Evolutionary conservation across 2,329 filamentous ascomycete genomes (phyloP), one percentile per base, ranked within the genome.

Genomic region (Trichoderma pleuroti): DNA sequence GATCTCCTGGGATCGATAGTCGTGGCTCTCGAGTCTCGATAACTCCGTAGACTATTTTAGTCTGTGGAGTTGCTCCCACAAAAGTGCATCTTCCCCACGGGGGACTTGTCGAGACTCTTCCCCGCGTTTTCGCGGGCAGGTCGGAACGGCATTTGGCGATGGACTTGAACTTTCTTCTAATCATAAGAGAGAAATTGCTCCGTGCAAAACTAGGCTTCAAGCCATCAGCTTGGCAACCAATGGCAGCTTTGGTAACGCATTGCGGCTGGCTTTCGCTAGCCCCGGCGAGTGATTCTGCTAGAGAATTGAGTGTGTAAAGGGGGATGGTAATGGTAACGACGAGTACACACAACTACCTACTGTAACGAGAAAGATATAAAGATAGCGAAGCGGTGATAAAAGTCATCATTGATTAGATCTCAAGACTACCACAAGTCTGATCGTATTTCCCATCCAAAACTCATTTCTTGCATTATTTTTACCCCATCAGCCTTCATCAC

Each of bases 51-150:
- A 34, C 62, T 24, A 54, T 34, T 52, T 65, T 54, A 65, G 39
- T 28, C 60, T 36, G 11, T 30, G 46, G 46, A 54, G 62, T 54
- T 52, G 5, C 5, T 18, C 46, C 21, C 46, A 24, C 46, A 3
- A 24, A 24, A 52, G 11, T 18, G 34, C 34, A 39, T 39, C 34
- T 62, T 62, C 60, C 60, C 60, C 60, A 62, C 32, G 60, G 60
- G 60, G 60, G 28, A 62, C 10, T 21, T 52, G 42, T 16, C n/a
- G 21, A 24, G 46, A 4, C 26, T 16, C 62, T 52, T 65, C 62
- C 62, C 62, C 62, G 42, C 62, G 28, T 54, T 46, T 65, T 65
- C 62, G 62, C 62, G 62, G 62, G 26, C 62, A 65, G 42, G 28
- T 54, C 62, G 62, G 62, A 65, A 36, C 11, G 18, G 36, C 24